Base-by-base conservation (phyloP, 345 rosid species). In the Camelina neglecta region DNA sequence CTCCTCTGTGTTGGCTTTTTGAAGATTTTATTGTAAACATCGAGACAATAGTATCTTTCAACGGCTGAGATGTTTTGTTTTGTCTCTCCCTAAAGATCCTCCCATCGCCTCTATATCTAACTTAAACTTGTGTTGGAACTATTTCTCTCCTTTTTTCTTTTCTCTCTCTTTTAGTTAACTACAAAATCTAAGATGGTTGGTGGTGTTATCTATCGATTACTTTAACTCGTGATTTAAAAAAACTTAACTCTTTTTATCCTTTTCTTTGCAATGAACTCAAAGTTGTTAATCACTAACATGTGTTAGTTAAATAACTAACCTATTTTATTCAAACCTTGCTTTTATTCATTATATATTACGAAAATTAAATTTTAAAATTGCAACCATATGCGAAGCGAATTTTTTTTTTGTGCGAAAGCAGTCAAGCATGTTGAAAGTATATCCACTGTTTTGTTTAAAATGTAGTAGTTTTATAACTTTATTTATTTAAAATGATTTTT, bases 1-100 rank as follows among this genome's bases (percentile, higher is more conserved):
- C 38, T 35, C 38, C 38, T 10, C 81, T 77, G 29, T 68, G 26
- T 62, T 67, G 60, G 71, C 79, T 79, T 79, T 79, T 79, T 73
- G 75, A 56, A 79, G 79, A 78, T 78, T 74, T 78, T 74, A 6
- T 79, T 74, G 15, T 11, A 57, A 31, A 57, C 59, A 79, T 79
- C 82, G 82, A 79, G 82, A 61, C 75, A 15, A 6, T 35, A 7
- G 36, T 18, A 73, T 7, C 23, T 63, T 60, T 75, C 67, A 69
- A 79, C 76, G 82, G 82, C n/a, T 74, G 4, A 39, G 82, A 79
- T 79, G 11, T 23, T 75, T 54, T 79, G 1, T 39, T 26, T 57
- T 9, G 11, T 38, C 42, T 9, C 42, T 38, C 38, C 2, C 38
- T 35, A 1, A 9, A 38, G 42, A 38, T 38, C 42, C 9, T 3